Evolutionary conservation across 805 yeast genomes (phyloP).

Genomic region (Wickerhamomyces bisporus): DNA sequence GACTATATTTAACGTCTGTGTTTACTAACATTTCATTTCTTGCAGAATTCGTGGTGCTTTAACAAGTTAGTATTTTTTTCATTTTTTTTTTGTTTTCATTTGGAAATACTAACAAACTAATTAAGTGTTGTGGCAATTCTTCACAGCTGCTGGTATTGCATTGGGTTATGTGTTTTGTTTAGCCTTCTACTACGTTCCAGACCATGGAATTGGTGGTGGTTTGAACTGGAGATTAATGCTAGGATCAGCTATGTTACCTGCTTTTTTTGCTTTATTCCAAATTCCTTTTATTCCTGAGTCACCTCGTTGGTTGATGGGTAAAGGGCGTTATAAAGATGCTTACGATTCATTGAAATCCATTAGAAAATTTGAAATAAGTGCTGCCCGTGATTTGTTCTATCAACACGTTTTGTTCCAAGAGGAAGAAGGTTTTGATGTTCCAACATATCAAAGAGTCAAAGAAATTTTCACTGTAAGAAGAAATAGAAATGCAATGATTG

Average conservation of each 20-base stretch:
- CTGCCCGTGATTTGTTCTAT: constrained; percentile 69
- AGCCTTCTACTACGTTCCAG: constrained; percentile 53
- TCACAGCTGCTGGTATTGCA: constrained; percentile 72
- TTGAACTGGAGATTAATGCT: constrained; percentile 70
- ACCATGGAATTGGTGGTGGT: constrained; percentile 30
- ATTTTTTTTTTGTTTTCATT: no score
- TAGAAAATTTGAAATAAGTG: constrained; percentile 48
- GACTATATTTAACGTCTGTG: no score
- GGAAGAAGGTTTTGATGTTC: constrained; percentile 46
- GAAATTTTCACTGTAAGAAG: constrained; percentile 70
- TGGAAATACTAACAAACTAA: no score
- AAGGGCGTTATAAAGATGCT: constrained; percentile 56
- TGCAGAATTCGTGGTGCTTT: constrained; percentile 57
- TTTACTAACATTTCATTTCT: not conserved
- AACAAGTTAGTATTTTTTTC: no score
- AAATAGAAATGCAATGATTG: constrained; percentile 77
- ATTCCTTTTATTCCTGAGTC: constrained; percentile 69
- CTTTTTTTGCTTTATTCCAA: constrained; percentile 52
- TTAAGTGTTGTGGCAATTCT: constrained; percentile 76
- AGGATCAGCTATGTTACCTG: constrained; percentile 65
- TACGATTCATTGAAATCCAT: constrained; percentile 44
- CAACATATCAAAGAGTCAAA: constrained; percentile 41
- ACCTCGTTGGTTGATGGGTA: constrained; percentile 76
- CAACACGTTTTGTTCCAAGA: constrained; percentile 60
- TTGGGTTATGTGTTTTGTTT: constrained; percentile 62